Percentiles rank a stretch among this genome's conserved stretches.
Conservation (phyloP, 495 filamentous ascomycete species). For the Neurospora africana region DNA sequence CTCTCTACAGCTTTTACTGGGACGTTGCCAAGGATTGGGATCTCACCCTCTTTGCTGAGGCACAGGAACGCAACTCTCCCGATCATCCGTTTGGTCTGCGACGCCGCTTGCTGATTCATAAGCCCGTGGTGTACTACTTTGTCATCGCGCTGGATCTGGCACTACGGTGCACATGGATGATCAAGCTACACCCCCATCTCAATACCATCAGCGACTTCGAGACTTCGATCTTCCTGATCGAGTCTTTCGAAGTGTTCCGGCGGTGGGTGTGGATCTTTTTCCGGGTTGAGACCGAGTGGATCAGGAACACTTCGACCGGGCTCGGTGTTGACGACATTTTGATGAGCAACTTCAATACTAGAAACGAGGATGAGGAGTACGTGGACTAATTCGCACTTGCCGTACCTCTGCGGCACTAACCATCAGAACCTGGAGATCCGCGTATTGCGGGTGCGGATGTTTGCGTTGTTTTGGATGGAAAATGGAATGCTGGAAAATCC, state of each 20-base stretch:
- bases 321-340: constrained; percentile 34
- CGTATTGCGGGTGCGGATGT: background rate
- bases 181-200: constrained; percentile 71
- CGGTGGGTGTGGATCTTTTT: constrained; percentile 98
- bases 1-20: constrained; percentile 94
- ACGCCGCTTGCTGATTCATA: constrained; percentile 56
- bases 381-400: background rate
- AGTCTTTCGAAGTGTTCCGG: constrained; percentile 73
- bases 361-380: constrained; percentile 32
- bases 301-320: constrained; percentile 32
- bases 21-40: constrained; percentile 97
- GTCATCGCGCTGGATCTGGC: constrained; percentile 71
- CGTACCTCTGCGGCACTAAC: background rate
- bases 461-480: background rate
- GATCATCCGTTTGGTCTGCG: constrained; percentile 72
- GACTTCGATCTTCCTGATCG: constrained; percentile 72
- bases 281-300: constrained; percentile 85
- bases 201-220: constrained; percentile 77
- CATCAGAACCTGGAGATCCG: background rate
- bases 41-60: constrained; percentile 58
- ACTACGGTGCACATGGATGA: constrained; percentile 80
- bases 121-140: constrained; percentile 62
- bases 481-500: background rate
- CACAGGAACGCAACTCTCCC: constrained; percentile 36
- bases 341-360: constrained; percentile 31